These are phyloP conservation scores for Trichocladium antarcticum DNA, from an alignment of 495 filamentous ascomycete species.

Conservation along the genomic window DNA sequence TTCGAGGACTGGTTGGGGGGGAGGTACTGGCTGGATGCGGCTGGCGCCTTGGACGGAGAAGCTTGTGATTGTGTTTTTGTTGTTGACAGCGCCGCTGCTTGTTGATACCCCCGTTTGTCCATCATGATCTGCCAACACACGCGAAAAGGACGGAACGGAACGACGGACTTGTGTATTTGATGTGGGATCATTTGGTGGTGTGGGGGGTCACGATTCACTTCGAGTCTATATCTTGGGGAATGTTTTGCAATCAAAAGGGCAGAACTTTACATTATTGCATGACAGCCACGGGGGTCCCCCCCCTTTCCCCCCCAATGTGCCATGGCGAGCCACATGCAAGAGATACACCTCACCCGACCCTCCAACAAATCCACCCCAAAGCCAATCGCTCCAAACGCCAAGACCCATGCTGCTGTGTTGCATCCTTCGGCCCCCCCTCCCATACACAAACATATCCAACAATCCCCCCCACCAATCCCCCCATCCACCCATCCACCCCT, in stretches of 20 bases:
- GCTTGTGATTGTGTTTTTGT: background rate
- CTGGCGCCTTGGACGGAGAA: background rate
- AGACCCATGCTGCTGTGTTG: background rate
- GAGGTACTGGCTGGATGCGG: too few relatives aligned
- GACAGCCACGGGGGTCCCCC: too few relatives aligned
- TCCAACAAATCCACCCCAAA: background rate
- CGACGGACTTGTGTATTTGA: background rate
- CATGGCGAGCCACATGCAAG: background rate
- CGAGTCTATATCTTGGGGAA: background rate
- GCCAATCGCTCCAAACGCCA: background rate
- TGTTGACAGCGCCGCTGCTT: background rate
- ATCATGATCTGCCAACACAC: too few relatives aligned
- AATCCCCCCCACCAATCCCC: background rate
- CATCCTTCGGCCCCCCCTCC: background rate
- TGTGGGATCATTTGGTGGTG: background rate
- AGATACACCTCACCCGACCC: background rate
- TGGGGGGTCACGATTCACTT: background rate
- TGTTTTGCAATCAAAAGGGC: too few relatives aligned
- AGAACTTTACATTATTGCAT: too few relatives aligned
- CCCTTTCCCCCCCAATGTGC: too few relatives aligned
- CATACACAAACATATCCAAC: background rate
- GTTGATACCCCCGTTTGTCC: constrained; percentile 5
- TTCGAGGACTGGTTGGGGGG: too few relatives aligned
- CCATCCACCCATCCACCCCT: too few relatives aligned
- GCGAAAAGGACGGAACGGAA: too few relatives aligned